phyloP scores from a whole-genome alignment of 768 basidiomycete genomes.

The Pleurotus tuoliensis region DNA sequence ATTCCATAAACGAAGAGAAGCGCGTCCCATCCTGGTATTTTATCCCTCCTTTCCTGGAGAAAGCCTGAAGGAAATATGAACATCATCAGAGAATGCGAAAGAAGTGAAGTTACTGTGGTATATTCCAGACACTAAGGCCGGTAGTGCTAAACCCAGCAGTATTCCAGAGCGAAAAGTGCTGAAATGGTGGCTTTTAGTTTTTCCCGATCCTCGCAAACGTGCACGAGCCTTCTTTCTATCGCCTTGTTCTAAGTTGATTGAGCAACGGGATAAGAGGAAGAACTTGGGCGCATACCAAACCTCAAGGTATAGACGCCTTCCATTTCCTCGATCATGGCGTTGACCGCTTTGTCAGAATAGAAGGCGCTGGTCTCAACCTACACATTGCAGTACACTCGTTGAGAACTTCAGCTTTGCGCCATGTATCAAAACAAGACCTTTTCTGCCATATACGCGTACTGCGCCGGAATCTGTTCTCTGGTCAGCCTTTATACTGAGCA shows the following conservation, averaged over 20 bases:
- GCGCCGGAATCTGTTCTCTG: conserved; percentile 55
- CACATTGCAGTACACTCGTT: not conserved
- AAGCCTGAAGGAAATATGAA: conserved; percentile 39
- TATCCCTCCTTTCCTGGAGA: conserved; percentile 42
- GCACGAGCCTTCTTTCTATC: conserved; percentile 74
- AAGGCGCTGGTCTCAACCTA: conserved; percentile 70
- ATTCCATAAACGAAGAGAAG: conserved; percentile 78
- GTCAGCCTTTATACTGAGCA: not conserved
- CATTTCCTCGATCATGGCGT: conserved; percentile 66
- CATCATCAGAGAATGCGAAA: not conserved
- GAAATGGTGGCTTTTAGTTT: conserved; percentile 58
- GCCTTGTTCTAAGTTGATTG: conserved; percentile 43
- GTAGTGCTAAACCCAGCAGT: conserved; percentile 66
- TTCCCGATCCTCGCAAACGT: conserved; percentile 53
- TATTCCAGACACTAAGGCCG: conserved; percentile 62
- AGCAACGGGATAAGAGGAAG: not conserved
- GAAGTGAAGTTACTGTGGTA: conserved; percentile 43
- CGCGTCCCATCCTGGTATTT: conserved; percentile 66
- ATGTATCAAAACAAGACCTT: conserved; percentile 39
- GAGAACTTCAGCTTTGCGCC: not conserved
- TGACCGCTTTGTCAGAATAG: conserved; percentile 56
- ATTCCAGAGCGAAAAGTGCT: conserved; percentile 75
- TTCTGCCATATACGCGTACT: conserved; percentile 77
- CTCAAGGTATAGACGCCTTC: conserved; percentile 72
- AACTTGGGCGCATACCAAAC: conserved; percentile 57